A percentile compares a stretch with the other conserved stretches of the same genome.
These are phyloP conservation scores for Tolypocladium tropicale DNA, from an alignment of 2,329 filamentous ascomycete genomes.

Conservation along the genomic window DNA sequence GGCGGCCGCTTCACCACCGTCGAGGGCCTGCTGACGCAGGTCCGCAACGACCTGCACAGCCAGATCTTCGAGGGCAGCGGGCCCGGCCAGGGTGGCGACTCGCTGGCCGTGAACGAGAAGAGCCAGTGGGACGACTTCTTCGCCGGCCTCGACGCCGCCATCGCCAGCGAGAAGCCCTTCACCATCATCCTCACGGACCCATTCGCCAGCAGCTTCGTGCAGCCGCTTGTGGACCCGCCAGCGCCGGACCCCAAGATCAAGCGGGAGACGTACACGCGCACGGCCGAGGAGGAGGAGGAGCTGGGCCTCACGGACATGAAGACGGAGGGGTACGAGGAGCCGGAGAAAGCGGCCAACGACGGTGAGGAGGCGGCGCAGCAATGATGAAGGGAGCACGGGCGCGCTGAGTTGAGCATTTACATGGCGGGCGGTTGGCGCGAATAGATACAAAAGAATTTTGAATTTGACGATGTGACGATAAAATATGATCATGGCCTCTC, in stretches of 20 bases:
- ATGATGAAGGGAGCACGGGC: background rate
- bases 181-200: conserved; percentile 79
- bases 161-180: conserved; percentile 71
- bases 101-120: conserved; percentile 55
- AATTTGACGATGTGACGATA: background rate
- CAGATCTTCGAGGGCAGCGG: conserved; percentile 77
- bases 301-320: conserved; percentile 89
- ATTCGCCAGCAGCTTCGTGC: conserved; percentile 85
- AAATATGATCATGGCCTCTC: background rate
- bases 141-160: conserved; percentile 61
- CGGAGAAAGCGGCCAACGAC: conserved; percentile 16
- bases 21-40: conserved; percentile 85
- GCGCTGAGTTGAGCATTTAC: background rate
- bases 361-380: conserved; percentile 5
- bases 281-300: conserved; percentile 87
- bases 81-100: conserved; percentile 59
- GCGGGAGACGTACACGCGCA: conserved; percentile 74
- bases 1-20: conserved; percentile 96
- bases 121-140: conserved; percentile 77
- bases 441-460: background rate
- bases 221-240: conserved; percentile 70
- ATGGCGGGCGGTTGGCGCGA: background rate
- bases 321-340: conserved; percentile 67
- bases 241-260: conserved; percentile 68
- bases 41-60: conserved; percentile 76